These are phyloP conservation scores for Botryotinia convoluta DNA, from an alignment of 2,329 filamentous ascomycete species.

Conservation along the genomic window DNA sequence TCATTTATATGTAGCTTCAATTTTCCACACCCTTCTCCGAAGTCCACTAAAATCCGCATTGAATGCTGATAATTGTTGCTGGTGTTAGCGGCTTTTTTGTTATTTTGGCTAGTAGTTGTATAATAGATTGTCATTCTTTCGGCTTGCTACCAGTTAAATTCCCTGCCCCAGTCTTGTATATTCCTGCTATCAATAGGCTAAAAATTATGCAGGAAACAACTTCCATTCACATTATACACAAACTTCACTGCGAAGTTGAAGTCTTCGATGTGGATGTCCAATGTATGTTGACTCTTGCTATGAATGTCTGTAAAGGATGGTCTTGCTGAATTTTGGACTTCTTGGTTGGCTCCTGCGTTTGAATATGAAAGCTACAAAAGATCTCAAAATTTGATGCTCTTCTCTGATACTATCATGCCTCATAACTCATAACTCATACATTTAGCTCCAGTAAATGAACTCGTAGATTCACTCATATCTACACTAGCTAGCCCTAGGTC, in stretches of 20 bases:
- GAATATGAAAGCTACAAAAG: background rate
- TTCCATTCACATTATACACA: background rate
- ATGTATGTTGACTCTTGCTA: background rate
- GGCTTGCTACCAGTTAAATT: background rate
- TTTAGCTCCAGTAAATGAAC: background rate
- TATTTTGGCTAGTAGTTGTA: background rate
- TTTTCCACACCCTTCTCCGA: background rate
- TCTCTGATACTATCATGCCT: background rate
- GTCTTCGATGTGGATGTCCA: background rate
- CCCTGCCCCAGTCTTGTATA: background rate
- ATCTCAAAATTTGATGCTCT: background rate
- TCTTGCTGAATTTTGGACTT: background rate
- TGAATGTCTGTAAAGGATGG: fast-evolving
- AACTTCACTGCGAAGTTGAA: background rate
- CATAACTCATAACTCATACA: background rate
- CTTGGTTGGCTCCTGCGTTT: background rate
- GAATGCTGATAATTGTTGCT: background rate
- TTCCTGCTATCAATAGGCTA: too few species aligned
- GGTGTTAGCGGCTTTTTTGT: fast-evolving
- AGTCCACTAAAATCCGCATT: background rate
- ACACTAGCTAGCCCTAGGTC: background rate
- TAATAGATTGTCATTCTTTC: background rate
- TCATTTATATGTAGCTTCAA: background rate
- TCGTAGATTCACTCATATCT: background rate
- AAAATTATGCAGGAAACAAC: fast-evolving